phyloP scores from a whole-genome alignment of 345 rosid genomes.

The Lepidium sativum region DNA sequence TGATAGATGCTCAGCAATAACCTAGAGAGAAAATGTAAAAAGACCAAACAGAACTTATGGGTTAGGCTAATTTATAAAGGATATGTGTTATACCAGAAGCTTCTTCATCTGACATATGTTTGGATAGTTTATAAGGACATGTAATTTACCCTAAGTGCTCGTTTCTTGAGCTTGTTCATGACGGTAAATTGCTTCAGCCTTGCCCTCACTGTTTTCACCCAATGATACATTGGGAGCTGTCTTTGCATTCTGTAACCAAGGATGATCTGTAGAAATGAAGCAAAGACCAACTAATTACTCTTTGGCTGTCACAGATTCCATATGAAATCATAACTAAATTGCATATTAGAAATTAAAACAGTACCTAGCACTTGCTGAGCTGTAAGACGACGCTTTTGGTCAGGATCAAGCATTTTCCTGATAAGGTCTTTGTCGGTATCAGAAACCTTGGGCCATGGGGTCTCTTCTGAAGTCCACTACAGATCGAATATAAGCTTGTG shows the following conservation, averaged over 20 bases:
- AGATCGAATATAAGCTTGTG: slow-evolving; percentile 84
- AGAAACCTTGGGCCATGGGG: slow-evolving; percentile 99
- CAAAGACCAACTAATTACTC: slow-evolving; percentile 2
- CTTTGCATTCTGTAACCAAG: slow-evolving; percentile 90
- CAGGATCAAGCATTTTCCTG: slow-evolving; percentile 91
- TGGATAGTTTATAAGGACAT: neutral
- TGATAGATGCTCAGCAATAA: slow-evolving; percentile 89
- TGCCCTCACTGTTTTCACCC: slow-evolving; percentile 92
- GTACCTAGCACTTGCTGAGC: slow-evolving; percentile 97
- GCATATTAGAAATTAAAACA: neutral
- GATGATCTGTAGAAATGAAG: slow-evolving; percentile 53
- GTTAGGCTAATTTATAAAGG: neutral
- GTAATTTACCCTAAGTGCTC: slow-evolving; percentile 81
- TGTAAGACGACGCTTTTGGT: slow-evolving; percentile 73
- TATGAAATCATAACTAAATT: neutral
- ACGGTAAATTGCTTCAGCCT: slow-evolving; percentile 92
- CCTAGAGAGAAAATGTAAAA: slow-evolving; percentile 30
- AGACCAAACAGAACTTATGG: neutral
- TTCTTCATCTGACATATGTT: neutral
- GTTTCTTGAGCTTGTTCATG: slow-evolving; percentile 98
- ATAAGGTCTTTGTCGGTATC: slow-evolving; percentile 83
- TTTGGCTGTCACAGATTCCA: neutral
- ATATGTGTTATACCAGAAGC: neutral
- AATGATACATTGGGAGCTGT: slow-evolving; percentile 88
- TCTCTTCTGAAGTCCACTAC: slow-evolving; percentile 80